These are phyloP conservation scores for Huntiella moniliformis DNA, from an alignment of 2,329 filamentous ascomycete genomes.

Conservation along the genomic window DNA sequence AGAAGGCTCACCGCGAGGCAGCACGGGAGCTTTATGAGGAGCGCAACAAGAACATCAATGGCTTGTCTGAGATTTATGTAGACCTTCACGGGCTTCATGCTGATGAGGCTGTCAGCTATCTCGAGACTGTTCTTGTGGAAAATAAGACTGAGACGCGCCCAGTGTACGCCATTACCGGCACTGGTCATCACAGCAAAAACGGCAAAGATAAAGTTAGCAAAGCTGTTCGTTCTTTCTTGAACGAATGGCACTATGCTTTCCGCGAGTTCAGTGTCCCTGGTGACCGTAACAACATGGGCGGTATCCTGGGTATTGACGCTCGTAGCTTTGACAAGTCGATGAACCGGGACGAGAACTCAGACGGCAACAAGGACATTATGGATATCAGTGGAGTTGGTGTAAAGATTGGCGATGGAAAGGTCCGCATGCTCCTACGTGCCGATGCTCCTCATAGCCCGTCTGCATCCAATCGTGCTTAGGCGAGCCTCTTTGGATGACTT, in stretches of 20 bases:
- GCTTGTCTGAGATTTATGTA: slow-evolving; percentile 63
- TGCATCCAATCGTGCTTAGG: slow-evolving; percentile 2
- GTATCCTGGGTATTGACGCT: slow-evolving; percentile 51
- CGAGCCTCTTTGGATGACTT: background rate
- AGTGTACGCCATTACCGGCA: slow-evolving; percentile 91
- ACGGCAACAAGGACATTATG: slow-evolving; percentile 21
- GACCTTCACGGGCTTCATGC: slow-evolving; percentile 97
- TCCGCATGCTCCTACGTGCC: slow-evolving; percentile 41
- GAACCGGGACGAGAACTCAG: slow-evolving; percentile 23
- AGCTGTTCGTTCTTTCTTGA: slow-evolving; percentile 74
- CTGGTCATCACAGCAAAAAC: slow-evolving; percentile 94
- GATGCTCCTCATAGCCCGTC: slow-evolving; percentile 6
- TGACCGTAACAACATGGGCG: slow-evolving; percentile 68
- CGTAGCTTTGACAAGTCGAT: slow-evolving; percentile 48
- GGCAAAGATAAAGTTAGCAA: slow-evolving; percentile 98
- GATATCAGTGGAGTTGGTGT: slow-evolving; percentile 47
- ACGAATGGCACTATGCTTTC: slow-evolving; percentile 90
- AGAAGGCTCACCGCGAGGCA: slow-evolving; percentile 87
- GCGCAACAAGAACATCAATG: slow-evolving; percentile 53
- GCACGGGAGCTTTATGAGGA: slow-evolving; percentile 84
- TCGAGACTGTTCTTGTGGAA: slow-evolving; percentile 72
- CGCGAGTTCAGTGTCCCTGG: slow-evolving; percentile 91
- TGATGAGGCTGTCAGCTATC: slow-evolving; percentile 87
- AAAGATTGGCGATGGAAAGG: slow-evolving; percentile 48
- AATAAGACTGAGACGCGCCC: slow-evolving; percentile 56